Base-by-base conservation (phyloP, 2,329 filamentous ascomycete genomes). In the Talaromyces sp. region DNA sequence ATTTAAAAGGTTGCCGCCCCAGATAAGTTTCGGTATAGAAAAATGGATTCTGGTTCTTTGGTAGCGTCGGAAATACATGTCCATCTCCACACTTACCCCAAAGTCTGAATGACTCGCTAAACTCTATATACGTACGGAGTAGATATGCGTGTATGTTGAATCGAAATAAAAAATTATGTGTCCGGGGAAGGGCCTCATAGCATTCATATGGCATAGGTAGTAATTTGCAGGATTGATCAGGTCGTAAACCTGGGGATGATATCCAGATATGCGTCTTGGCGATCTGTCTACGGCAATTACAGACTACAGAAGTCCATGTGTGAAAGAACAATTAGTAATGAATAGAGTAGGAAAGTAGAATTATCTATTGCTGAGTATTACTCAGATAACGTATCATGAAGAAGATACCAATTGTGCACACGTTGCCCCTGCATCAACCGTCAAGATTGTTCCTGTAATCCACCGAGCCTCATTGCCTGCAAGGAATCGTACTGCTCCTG, bases 11-110 rank as follows among this genome's bases (percentile, higher is more conserved):
- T 36, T 19, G 53, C 31, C 31, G 22, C 19, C n/a, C 43, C 19
- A 25, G 19, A 47, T 22, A 47, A 11, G 19, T 19, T 47, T 47
- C 19, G 11, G 19, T 47, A 47, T 47, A 47, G 43, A 47, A 47
- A 47, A 47, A 22, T 47, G n/a, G 43, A 22, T 47, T 47, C 43
- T 47, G 43, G 11, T 11, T 11, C 19, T 47, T 47, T 47, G 19
- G 43, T 36, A 13, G 53, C 27, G 29, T 36, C 53, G 53, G 53
- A 56, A 19, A 34, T 56, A n/a, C 29, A 56, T 56, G 53, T 56
- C 29, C 53, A 56, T 36, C 53, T 53, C 29, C 53, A 36, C 53
- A 34, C 31, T 36, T 56, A 36, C 40, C 40, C 40, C 51, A 43
- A 36, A 36, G 11, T 15, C 34, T 36, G 34, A 43, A 43, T 43